Conservation (phyloP, 345 rosid species). For the Eucalyptus victrix region DNA sequence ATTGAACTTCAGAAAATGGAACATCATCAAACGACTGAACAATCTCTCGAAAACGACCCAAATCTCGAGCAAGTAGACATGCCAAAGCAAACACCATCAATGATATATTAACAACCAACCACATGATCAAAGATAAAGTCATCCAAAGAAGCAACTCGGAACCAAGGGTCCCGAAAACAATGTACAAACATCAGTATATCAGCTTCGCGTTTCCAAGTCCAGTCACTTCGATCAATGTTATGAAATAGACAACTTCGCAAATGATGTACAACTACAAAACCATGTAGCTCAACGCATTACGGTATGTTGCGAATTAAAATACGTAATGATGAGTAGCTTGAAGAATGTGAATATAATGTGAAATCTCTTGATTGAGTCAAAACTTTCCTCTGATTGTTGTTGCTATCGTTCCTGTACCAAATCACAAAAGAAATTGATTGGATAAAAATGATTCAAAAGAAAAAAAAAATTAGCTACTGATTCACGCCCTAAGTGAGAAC, state of each 20-base stretch:
- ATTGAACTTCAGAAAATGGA: rapidly evolving
- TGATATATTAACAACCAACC: no score
- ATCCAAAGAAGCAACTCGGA: no score
- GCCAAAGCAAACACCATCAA: not conserved
- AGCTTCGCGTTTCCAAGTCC: rapidly evolving
- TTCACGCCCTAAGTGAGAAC: not conserved
- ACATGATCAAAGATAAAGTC: no score
- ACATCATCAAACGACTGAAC: not conserved
- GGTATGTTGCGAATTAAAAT: no score
- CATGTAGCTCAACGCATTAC: rapidly evolving
- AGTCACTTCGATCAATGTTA: no score
- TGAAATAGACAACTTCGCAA: no score
- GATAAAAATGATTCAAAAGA: not conserved
- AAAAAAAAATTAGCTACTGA: not conserved
- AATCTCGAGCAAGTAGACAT: not conserved
- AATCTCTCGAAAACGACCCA: rapidly evolving
- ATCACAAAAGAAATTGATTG: no score
- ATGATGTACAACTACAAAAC: no score
- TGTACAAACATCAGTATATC: no score
- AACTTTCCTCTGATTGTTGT: rapidly evolving
- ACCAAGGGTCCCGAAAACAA: no score
- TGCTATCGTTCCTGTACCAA: rapidly evolving
- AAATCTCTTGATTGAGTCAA: no score
- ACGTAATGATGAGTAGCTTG: rapidly evolving
- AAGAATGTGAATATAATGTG: no score